Conservation (phyloP, 805 yeast genomes). For the Brettanomyces anomalus region DNA sequence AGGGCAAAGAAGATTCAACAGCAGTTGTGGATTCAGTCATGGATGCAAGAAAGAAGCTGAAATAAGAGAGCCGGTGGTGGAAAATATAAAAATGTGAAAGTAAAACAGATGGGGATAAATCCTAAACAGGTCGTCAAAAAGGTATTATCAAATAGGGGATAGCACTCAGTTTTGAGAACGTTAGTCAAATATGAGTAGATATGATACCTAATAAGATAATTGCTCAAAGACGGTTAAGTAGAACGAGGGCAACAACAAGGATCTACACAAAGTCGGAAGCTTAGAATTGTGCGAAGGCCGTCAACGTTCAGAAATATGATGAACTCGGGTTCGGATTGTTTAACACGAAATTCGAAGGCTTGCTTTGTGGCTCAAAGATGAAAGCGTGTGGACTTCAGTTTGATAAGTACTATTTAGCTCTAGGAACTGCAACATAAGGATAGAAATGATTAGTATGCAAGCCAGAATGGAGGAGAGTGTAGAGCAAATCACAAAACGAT, state of each 20-base stretch:
- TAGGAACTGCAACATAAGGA: too few relatives aligned
- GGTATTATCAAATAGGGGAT: neutral
- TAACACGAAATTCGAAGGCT: conserved; percentile 1
- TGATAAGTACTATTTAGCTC: too few relatives aligned
- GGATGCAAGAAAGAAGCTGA: neutral
- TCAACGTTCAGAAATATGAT: conserved; percentile 2
- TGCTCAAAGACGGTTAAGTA: neutral
- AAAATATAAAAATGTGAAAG: neutral
- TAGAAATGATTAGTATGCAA: too few relatives aligned
- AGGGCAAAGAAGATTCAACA: conserved; percentile 22
- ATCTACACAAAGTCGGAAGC: neutral
- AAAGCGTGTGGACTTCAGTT: too few relatives aligned
- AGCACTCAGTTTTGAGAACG: neutral
- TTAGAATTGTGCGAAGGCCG: conserved; percentile 4
- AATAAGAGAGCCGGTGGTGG: neutral
- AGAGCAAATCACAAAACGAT: too few relatives aligned
- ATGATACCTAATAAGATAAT: neutral
- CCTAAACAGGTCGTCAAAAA: neutral
- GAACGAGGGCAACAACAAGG: conserved; percentile 3
- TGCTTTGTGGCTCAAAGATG: conserved; percentile 1
- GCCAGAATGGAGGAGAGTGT: too few relatives aligned
- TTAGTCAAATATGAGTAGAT: neutral
- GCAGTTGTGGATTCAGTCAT: conserved; percentile 1
- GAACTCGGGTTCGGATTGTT: conserved; percentile 5
- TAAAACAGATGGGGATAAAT: neutral